Percentiles rank a stretch among this genome's conserved stretches.
Evolutionary conservation across 176 grass and related monocot genomes (phyloP).

Genomic region (Thinopyrum elongatum): DNA sequence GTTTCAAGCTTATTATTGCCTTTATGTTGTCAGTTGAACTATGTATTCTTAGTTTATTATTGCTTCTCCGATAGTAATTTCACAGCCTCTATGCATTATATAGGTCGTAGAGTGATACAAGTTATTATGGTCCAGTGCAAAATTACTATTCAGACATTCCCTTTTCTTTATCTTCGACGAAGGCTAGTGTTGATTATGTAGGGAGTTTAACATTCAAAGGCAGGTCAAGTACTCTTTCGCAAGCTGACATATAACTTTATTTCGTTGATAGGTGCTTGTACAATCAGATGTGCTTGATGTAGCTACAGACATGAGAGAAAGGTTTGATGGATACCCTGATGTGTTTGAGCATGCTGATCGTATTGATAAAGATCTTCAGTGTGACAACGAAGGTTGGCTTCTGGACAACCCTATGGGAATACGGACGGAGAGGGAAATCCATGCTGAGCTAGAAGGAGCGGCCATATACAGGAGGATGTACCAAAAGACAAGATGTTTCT

Average conservation of each 20-base stretch:
- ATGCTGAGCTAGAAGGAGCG: constrained; percentile 79
- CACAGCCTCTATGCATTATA: neutral
- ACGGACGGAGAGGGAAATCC: constrained; percentile 87
- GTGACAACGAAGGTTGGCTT: constrained; percentile 74
- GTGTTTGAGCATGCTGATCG: constrained; percentile 66
- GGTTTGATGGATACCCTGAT: constrained; percentile 56
- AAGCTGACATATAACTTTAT: constrained; percentile 6
- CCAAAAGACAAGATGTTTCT: constrained; percentile 49
- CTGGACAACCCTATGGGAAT: constrained; percentile 76
- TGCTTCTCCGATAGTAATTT: neutral
- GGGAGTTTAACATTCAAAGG: neutral
- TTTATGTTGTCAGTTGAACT: neutral
- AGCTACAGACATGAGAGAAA: constrained; percentile 76
- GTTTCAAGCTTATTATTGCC: neutral
- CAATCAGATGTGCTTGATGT: constrained; percentile 88
- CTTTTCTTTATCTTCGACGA: neutral
- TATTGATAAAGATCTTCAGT: constrained; percentile 43
- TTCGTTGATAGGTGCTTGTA: constrained; percentile 55
- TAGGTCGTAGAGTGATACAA: neutral
- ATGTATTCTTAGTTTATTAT: neutral
- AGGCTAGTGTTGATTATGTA: neutral
- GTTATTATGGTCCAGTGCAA: neutral
- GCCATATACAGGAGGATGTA: constrained; percentile 93
- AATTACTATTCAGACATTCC: neutral
- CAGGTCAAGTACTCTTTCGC: neutral